A percentile compares a stretch with the other conserved stretches of the same genome.
Evolutionary conservation across 306 rosid genomes (phyloP).

Genomic region (Biancaea sappan): DNA sequence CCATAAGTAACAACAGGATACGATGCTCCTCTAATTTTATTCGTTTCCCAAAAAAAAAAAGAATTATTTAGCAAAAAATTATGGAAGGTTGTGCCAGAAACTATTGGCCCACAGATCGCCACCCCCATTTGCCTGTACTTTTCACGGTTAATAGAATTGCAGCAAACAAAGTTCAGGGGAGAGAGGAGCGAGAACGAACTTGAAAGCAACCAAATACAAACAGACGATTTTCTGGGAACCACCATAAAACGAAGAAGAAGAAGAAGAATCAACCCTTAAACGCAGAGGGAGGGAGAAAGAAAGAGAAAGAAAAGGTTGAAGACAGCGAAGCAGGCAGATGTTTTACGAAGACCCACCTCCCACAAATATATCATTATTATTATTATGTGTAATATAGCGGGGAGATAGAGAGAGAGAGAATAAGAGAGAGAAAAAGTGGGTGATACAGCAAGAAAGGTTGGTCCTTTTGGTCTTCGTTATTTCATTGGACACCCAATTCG

Average conservation of each 20-base stretch:
- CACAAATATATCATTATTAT: constrained; percentile 25
- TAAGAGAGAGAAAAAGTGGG: constrained; percentile 6
- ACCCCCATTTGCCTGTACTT: constrained; percentile 28
- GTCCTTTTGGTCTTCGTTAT: constrained; percentile 24
- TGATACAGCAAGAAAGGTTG: constrained; percentile 48
- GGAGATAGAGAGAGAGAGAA: constrained; percentile 28
- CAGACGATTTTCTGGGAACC: neutral
- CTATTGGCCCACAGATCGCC: constrained; percentile 34
- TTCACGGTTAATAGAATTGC: constrained; percentile 31
- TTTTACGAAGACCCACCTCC: constrained; percentile 49
- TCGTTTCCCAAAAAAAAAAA: neutral
- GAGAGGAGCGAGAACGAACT: neutral
- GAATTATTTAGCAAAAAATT: neutral
- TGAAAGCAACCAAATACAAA: neutral
- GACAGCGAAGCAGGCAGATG: constrained; percentile 69
- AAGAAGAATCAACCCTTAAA: neutral
- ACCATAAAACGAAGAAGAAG: constrained; percentile 4
- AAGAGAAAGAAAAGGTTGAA: constrained; percentile 41
- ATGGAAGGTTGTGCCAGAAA: neutral
- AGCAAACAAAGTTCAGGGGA: no score
- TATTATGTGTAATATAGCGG: constrained; percentile 21
- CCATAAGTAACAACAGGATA: no score
- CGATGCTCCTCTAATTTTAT: neutral
- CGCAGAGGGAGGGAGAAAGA: neutral
- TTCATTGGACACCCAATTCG: constrained; percentile 10